Evolutionary conservation across 2,329 filamentous ascomycete species (phyloP).

Genomic region (Trichoderma hamatum): DNA sequence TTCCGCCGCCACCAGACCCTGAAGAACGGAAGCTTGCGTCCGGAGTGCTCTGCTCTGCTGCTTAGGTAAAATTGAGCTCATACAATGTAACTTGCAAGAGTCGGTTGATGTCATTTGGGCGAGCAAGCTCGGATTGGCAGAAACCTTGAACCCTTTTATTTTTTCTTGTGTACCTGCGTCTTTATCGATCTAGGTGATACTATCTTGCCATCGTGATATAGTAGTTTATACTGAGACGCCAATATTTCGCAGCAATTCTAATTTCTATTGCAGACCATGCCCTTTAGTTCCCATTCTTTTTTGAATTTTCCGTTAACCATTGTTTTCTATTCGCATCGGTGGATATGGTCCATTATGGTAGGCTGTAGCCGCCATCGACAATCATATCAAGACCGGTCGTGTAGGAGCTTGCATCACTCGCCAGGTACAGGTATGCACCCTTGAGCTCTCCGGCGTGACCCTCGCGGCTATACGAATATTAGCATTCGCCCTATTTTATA

Average conservation of each 20-base stretch:
- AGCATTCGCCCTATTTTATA: not conserved
- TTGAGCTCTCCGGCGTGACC: constrained; percentile 76
- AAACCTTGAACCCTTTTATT: not conserved
- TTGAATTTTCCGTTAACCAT: not conserved
- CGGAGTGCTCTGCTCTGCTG: not conserved
- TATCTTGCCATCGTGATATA: not conserved
- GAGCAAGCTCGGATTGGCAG: too few species aligned
- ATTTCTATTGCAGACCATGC: not conserved
- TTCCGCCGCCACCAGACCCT: constrained; percentile 20
- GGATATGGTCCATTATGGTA: constrained; percentile 43
- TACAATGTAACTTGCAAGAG: not conserved
- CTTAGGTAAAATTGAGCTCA: not conserved
- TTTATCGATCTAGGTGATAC: not conserved
- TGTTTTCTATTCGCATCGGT: not conserved
- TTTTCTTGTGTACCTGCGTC: not conserved
- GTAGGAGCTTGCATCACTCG: constrained; percentile 80
- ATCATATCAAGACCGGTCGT: constrained; percentile 75
- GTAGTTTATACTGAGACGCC: not conserved
- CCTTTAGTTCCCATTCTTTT: not conserved
- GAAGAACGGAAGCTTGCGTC: not conserved
- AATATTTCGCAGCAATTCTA: not conserved
- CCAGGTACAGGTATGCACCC: constrained; percentile 79
- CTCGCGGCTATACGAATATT: constrained; percentile 56
- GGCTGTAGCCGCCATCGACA: constrained; percentile 74
- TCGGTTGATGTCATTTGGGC: not conserved